A percentile compares a stretch with the other conserved stretches of the same genome.
These are phyloP conservation scores for Paxillus involutus DNA, from an alignment of 768 basidiomycete genomes.

Conservation along the genomic window DNA sequence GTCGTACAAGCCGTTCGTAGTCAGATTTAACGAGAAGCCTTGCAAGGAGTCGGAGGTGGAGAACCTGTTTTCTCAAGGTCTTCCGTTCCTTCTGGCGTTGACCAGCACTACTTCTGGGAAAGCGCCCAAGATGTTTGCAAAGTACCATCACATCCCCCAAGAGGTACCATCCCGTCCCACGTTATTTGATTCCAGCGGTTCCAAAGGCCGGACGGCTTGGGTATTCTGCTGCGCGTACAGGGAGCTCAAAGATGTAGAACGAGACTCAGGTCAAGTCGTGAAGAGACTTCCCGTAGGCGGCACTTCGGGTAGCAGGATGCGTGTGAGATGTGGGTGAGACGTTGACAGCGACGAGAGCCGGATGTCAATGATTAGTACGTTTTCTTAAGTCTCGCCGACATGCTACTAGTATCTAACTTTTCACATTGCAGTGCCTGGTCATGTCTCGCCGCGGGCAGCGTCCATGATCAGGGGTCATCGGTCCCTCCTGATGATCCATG, in stretches of 20 bases:
- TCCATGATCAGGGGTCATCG: not conserved
- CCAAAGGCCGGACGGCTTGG: not conserved
- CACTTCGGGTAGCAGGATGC: not conserved
- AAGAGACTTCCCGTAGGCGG: not conserved
- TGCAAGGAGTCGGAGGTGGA: slow-evolving; percentile 19
- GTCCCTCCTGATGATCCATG: slow-evolving; percentile 10
- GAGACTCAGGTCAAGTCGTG: not conserved
- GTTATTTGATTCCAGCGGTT: fast-evolving
- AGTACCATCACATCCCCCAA: slow-evolving; percentile 4
- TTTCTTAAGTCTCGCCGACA: not conserved
- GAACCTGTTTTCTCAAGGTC: slow-evolving; percentile 20
- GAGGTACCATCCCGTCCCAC: not conserved
- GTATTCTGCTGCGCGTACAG: not conserved
- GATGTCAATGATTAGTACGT: not conserved
- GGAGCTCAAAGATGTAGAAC: not conserved
- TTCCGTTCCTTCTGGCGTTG: slow-evolving; percentile 8
- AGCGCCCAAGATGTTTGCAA: slow-evolving; percentile 6
- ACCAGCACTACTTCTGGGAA: slow-evolving; percentile 19
- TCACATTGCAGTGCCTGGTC: not conserved
- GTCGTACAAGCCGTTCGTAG: slow-evolving; percentile 12
- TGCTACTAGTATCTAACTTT: not conserved
- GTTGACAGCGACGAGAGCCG: slow-evolving; percentile 1
- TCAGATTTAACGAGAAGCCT: slow-evolving; percentile 12
- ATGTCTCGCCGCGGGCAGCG: slow-evolving; percentile 1
- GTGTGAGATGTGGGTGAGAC: not conserved